These are phyloP conservation scores for Phytophthora pisi DNA, from an alignment of 352 stramenopile species.

Conservation along the genomic window DNA sequence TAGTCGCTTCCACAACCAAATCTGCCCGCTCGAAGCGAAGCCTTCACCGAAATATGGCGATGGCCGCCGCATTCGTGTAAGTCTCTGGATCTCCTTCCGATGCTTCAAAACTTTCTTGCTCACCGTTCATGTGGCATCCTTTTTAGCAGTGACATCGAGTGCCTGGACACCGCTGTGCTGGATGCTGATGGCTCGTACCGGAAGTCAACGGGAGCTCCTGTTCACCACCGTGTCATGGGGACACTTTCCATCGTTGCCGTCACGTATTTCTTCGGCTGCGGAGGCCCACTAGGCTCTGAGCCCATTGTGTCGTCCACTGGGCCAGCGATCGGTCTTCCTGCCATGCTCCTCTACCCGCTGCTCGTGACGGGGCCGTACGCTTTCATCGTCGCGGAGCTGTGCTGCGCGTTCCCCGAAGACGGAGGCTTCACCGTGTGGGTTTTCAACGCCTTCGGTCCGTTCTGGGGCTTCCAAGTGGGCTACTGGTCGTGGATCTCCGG, in stretches of 20 bases:
- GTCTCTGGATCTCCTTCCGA: neutral
- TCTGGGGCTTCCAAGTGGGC: conserved; percentile 81
- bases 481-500: conserved; percentile 85
- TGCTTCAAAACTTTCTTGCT: neutral
- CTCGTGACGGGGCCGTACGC: conserved; percentile 67
- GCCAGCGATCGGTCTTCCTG: conserved; percentile 60
- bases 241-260: conserved; percentile 51
- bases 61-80: conserved; percentile 21
- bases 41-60: neutral
- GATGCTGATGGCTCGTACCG: conserved; percentile 28
- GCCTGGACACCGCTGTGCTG: conserved; percentile 24
- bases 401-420: conserved; percentile 76
- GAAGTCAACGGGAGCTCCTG: conserved; percentile 22
- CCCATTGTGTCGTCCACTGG: conserved; percentile 56
- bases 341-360: conserved; percentile 63
- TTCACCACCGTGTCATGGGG: conserved; percentile 43
- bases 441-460: conserved; percentile 69
- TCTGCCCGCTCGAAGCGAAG: neutral
- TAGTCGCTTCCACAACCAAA: conserved; percentile 3
- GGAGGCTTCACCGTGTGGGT: conserved; percentile 77
- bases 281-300: conserved; percentile 59
- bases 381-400: conserved; percentile 68
- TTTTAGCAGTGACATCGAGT: conserved; percentile 25
- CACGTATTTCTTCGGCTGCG: conserved; percentile 57
- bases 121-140: neutral